Percentiles rank a stretch among this genome's conserved stretches.
Evolutionary conservation across 2,329 filamentous ascomycete species (phyloP).

Genomic region (Monascus ruber): DNA sequence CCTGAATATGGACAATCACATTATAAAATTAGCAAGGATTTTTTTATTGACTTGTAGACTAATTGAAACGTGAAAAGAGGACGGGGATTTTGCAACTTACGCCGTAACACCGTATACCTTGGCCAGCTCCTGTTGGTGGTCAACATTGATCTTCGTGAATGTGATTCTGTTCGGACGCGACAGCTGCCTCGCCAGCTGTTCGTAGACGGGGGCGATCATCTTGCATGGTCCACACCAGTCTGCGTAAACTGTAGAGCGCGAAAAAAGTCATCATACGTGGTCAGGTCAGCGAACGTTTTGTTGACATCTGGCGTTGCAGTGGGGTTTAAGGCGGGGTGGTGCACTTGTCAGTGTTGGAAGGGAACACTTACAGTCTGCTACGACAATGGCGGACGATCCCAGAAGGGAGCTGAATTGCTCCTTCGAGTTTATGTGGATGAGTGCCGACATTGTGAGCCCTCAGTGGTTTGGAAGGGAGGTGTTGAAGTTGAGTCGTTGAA

Average conservation of each 20-base stretch:
- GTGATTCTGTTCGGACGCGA: conserved; percentile 62
- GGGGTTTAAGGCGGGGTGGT: conserved; percentile 5
- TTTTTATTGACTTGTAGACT: too few relatives aligned
- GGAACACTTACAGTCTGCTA: conserved; percentile 68
- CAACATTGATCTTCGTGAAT: conserved; percentile 80
- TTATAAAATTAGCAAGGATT: too few relatives aligned
- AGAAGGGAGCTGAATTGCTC: conserved; percentile 59
- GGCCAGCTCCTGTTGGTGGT: conserved; percentile 63
- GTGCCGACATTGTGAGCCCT: conserved; percentile 26
- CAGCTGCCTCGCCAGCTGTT: conserved; percentile 59
- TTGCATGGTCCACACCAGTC: conserved; percentile 81
- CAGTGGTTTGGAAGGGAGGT: conserved; percentile 3
- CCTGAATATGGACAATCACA: conserved; percentile 17
- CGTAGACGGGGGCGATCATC: conserved; percentile 70
- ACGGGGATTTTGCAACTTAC: conserved; percentile 27
- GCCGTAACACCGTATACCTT: conserved; percentile 60
- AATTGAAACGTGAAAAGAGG: too few relatives aligned
- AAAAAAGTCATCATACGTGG: conserved; percentile 4
- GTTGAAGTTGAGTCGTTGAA: background rate
- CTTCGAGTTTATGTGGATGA: conserved; percentile 48
- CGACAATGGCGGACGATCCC: conserved; percentile 62
- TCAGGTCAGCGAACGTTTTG: conserved; percentile 10
- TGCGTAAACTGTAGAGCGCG: conserved; percentile 57
- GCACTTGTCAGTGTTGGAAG: conserved; percentile 1
- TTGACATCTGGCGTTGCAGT: background rate